These are phyloP conservation scores for Limonium bicolor DNA, from an alignment of 148 eudicot genomes.

Conservation along the genomic window DNA sequence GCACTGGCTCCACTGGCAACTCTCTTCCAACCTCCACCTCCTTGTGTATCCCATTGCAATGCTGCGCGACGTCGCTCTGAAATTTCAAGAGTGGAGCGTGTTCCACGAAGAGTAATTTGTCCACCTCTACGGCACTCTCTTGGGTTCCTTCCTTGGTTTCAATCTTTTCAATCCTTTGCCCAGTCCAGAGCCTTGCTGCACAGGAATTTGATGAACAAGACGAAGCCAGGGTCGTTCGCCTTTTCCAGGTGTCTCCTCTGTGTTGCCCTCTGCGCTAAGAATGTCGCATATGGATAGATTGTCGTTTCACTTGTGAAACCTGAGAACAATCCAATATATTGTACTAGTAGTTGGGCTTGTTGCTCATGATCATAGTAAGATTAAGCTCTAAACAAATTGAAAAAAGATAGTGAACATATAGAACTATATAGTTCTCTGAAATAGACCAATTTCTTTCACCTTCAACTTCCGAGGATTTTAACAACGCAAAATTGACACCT, in stretches of 20 bases:
- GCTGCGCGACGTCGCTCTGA: not conserved
- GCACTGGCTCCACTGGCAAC: constrained; percentile 1
- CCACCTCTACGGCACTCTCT: not conserved
- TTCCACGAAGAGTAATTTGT: not conserved
- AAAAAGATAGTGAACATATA: no score
- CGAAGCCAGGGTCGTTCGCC: constrained; percentile 37
- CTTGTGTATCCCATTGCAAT: not conserved
- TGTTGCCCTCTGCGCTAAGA: no score
- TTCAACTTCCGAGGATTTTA: no score
- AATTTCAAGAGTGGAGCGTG: not conserved
- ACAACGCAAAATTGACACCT: no score
- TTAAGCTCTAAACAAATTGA: no score
- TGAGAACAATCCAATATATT: no score
- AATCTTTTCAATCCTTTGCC: constrained; percentile 4
- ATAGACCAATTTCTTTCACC: no score
- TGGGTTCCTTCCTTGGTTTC: not conserved
- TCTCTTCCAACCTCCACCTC: constrained; percentile 6
- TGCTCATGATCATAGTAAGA: no score
- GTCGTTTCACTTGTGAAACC: not conserved
- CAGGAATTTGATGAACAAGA: constrained; percentile 38
- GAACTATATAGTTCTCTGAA: no score
- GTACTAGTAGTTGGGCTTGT: no score
- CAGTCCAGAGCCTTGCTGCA: constrained; percentile 40
- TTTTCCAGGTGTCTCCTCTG: constrained; percentile 43
- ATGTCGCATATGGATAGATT: not conserved